Evolutionary conservation across 257 asterid species (phyloP).

Genomic region (Solanum megistacrolobum): DNA sequence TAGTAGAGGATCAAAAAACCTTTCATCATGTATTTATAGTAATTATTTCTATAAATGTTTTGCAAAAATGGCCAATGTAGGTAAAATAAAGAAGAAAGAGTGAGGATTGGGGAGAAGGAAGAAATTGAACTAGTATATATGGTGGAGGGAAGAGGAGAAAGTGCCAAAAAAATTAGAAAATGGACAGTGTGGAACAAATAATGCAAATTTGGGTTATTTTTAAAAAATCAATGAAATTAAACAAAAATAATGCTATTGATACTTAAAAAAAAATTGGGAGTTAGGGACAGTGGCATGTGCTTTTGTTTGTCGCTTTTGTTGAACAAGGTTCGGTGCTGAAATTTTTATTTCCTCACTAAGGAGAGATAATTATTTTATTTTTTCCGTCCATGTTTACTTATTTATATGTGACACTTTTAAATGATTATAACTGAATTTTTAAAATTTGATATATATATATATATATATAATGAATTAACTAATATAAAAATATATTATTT

Average conservation of each 20-base stretch:
- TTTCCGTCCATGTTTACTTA: background rate
- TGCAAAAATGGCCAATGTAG: conserved; percentile 7
- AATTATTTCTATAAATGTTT: background rate
- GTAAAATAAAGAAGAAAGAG: background rate
- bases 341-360: background rate
- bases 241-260: background rate
- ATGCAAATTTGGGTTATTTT: conserved; percentile 11
- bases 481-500: no score
- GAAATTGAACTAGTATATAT: conserved; percentile 44
- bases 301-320: conserved; percentile 53
- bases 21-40: conserved; percentile 24
- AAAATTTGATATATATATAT: no score
- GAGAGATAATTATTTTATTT: background rate
- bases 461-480: no score
- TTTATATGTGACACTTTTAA: background rate
- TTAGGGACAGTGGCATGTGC: conserved; percentile 60
- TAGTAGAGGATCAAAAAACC: conserved; percentile 8
- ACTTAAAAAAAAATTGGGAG: background rate
- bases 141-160: conserved; percentile 37
- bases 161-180: conserved; percentile 22
- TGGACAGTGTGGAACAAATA: conserved; percentile 27
- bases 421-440: no score
- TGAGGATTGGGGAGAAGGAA: conserved; percentile 11
- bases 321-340: background rate
- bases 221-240: background rate